phyloP scores from a whole-genome alignment of 164 flowering plant species.

The Vitis rotundifolia region DNA sequence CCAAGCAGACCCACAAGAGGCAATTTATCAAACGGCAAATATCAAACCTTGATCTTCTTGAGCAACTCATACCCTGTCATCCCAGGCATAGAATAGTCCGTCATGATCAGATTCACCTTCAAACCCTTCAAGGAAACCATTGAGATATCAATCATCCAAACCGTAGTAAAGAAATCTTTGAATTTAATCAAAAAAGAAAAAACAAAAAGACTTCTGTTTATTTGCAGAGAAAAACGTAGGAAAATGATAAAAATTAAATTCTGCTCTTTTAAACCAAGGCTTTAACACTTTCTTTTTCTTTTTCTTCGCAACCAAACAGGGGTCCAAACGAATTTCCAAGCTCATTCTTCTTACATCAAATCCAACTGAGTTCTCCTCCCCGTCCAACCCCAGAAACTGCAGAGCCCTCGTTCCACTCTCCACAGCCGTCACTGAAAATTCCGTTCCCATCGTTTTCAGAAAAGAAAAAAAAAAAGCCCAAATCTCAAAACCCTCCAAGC shows the following conservation, averaged over 20 bases:
- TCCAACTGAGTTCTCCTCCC: constrained; percentile 38
- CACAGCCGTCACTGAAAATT: constrained; percentile 57
- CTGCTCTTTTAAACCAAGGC: not conserved
- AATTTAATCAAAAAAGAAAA: not conserved
- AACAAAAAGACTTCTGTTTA: not conserved
- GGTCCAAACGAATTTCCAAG: not conserved
- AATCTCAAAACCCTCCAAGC: not conserved
- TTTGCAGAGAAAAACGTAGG: not conserved
- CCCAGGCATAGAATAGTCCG: constrained; percentile 80
- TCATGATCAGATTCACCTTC: constrained; percentile 68
- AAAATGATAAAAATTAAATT: not conserved
- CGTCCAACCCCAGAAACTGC: constrained; percentile 66
- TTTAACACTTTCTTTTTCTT: not conserved
- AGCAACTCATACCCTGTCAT: constrained; percentile 77
- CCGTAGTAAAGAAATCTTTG: not conserved
- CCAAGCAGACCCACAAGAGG: not conserved
- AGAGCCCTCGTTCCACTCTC: constrained; percentile 72
- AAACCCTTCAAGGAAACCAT: constrained; percentile 29
- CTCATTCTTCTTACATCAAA: constrained; percentile 34
- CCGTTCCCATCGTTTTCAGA: too few relatives aligned
- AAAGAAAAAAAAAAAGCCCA: constrained; percentile 9
- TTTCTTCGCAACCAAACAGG: constrained; percentile 12
- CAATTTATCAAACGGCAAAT: not conserved
- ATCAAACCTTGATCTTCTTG: constrained; percentile 59
- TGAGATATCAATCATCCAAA: not conserved